Evolutionary conservation across 352 stramenopile genomes (phyloP).

Genomic region (Pythium phragmiticola): DNA sequence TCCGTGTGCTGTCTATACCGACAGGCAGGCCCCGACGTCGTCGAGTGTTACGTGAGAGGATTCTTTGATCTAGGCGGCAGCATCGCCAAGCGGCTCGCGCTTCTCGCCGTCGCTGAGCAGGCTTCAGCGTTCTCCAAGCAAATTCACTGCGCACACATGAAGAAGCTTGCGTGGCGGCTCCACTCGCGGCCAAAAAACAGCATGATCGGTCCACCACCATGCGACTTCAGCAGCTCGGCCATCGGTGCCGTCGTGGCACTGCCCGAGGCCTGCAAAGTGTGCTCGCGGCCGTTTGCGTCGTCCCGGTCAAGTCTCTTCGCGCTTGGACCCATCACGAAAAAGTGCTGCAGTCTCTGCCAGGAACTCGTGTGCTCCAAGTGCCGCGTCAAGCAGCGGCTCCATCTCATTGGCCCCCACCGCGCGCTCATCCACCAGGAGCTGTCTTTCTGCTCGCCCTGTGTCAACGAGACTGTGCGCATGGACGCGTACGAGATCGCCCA

Average conservation of each 20-base stretch:
- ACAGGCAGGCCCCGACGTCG: constrained; percentile 36
- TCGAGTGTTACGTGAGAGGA: constrained; percentile 36
- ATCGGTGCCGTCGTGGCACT: neutral
- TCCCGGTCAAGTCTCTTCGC: neutral
- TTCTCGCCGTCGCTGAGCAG: constrained; percentile 5
- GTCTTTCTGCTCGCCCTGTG: constrained; percentile 12
- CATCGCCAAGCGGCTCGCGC: constrained; percentile 4
- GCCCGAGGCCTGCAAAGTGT: constrained; percentile 2
- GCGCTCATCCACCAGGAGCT: constrained; percentile 8
- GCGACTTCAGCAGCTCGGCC: too few relatives aligned
- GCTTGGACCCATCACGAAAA: constrained; percentile 9
- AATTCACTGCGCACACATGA: constrained; percentile 41
- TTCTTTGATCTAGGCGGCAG: constrained; percentile 13
- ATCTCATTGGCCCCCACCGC: neutral
- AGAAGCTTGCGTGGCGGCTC: constrained; percentile 49
- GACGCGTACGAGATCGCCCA: constrained; percentile 21
- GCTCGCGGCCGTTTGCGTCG: constrained; percentile 4
- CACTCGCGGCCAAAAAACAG: neutral
- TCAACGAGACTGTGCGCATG: constrained; percentile 12
- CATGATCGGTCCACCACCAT: neutral
- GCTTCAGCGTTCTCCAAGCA: constrained; percentile 9
- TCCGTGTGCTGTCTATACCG: constrained; percentile 46
- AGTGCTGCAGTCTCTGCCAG: constrained; percentile 10
- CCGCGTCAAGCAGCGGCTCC: constrained; percentile 8
- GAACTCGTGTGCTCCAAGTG: constrained; percentile 18